Conservation (phyloP, 257 asterid species). For the Orobanche coerulescens region DNA sequence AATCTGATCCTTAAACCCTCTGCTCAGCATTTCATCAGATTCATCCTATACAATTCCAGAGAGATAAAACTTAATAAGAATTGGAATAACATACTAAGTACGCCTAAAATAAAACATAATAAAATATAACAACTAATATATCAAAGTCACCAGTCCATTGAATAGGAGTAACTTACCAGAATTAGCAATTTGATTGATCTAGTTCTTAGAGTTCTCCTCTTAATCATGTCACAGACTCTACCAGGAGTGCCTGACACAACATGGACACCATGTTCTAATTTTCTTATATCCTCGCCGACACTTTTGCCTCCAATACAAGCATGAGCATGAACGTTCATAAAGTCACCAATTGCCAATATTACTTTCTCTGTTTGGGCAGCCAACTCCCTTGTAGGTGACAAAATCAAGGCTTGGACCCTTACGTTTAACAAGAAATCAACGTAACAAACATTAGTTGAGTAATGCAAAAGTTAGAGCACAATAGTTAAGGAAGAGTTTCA, state of each 20-base stretch:
- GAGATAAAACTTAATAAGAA: not conserved
- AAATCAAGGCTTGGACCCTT: slow-evolving; percentile 85
- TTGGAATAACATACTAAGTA: not conserved
- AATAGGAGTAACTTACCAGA: slow-evolving; percentile 39
- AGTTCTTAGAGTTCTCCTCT: slow-evolving; percentile 81
- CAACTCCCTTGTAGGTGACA: slow-evolving; percentile 93
- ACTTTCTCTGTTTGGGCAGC: slow-evolving; percentile 90
- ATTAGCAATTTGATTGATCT: slow-evolving; percentile 67
- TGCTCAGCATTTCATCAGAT: slow-evolving; percentile 95
- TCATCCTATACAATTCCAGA: slow-evolving; percentile 51
- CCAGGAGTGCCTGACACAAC: slow-evolving; percentile 98
- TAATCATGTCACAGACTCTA: slow-evolving; percentile 89
- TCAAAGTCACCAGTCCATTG: not conserved
- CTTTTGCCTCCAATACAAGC: slow-evolving; percentile 94
- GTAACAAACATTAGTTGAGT: not conserved
- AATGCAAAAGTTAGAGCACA: not conserved
- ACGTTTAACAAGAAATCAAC: not conserved
- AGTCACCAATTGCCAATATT: slow-evolving; percentile 74
- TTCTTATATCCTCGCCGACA: slow-evolving; percentile 85
- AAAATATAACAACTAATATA: not conserved
- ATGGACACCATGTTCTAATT: slow-evolving; percentile 86
- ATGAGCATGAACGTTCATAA: slow-evolving; percentile 72
- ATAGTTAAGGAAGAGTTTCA: not conserved
- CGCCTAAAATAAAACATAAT: not conserved
- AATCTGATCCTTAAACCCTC: slow-evolving; percentile 93